These are phyloP conservation scores for Ophiobolus disseminans DNA, from an alignment of 2,329 filamentous ascomycete genomes.

Conservation along the genomic window DNA sequence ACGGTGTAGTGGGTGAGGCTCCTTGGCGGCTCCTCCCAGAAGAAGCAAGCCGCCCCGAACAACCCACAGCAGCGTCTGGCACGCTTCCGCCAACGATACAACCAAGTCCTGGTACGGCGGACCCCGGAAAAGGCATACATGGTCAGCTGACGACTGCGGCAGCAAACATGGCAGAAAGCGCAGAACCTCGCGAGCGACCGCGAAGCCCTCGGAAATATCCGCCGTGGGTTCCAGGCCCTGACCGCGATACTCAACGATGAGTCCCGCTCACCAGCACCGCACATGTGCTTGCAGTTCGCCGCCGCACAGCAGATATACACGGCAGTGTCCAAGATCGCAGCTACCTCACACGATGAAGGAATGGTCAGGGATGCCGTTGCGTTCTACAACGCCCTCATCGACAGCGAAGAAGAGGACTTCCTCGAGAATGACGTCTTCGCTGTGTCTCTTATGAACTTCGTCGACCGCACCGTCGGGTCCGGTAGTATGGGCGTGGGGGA, in stretches of 20 bases:
- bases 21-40: constrained; percentile 62
- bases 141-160: constrained; percentile 19
- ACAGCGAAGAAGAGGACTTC: constrained; percentile 96
- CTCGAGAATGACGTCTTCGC: constrained; percentile 87
- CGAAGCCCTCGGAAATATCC: constrained; percentile 58
- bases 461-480: constrained; percentile 77
- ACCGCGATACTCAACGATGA: constrained; percentile 82
- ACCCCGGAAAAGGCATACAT: background rate
- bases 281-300: constrained; percentile 89
- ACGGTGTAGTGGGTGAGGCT: constrained; percentile 64
- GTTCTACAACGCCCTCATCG: constrained; percentile 89
- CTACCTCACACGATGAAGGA: constrained; percentile 81
- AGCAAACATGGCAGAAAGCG: constrained; percentile 68
- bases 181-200: constrained; percentile 60
- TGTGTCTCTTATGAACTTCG: constrained; percentile 82
- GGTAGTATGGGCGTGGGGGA: constrained; percentile 76
- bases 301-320: constrained; percentile 88
- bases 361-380: constrained; percentile 84
- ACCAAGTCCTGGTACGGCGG: constrained; percentile 61
- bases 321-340: constrained; percentile 86
- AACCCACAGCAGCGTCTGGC: constrained; percentile 66
- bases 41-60: constrained; percentile 58
- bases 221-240: constrained; percentile 62
- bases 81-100: constrained; percentile 67
- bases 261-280: constrained; percentile 83